Evolutionary conservation across 495 filamentous ascomycete species (phyloP).

Genomic region (Thozetella sp.): DNA sequence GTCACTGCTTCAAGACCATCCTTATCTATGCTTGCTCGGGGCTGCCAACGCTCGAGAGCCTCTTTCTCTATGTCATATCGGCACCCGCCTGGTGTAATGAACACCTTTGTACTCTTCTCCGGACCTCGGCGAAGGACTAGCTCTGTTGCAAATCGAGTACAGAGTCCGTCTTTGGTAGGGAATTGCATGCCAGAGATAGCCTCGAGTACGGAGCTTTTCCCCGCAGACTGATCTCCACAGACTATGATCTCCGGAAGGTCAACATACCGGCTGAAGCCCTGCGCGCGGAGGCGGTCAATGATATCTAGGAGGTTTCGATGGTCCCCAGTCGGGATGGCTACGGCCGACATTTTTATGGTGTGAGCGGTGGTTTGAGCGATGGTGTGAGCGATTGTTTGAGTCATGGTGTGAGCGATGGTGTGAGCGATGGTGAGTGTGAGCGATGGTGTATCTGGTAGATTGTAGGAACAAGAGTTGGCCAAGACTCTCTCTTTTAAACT

Average conservation of each 20-base stretch:
- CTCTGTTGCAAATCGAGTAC: slow-evolving; percentile 69
- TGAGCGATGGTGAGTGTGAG: no score
- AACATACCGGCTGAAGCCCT: slow-evolving; percentile 56
- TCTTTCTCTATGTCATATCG: slow-evolving; percentile 19
- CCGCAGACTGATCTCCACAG: slow-evolving; percentile 69
- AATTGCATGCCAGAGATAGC: slow-evolving; percentile 73
- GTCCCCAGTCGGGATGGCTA: slow-evolving; percentile 13
- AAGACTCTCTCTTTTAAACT: background rate
- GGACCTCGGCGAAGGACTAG: slow-evolving; percentile 50
- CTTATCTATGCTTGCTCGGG: slow-evolving; percentile 16
- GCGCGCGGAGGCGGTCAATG: slow-evolving; percentile 57
- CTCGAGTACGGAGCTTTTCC: slow-evolving; percentile 75
- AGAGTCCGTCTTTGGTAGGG: slow-evolving; percentile 59
- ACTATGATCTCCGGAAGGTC: slow-evolving; percentile 70
- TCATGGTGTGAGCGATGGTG: no score
- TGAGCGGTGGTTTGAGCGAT: background rate
- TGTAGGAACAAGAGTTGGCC: background rate
- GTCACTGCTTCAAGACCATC: slow-evolving; percentile 27
- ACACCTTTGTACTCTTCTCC: slow-evolving; percentile 35
- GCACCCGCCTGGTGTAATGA: slow-evolving; percentile 40
- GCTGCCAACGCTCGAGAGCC: slow-evolving; percentile 15
- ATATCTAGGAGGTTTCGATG: slow-evolving; percentile 52
- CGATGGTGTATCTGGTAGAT: background rate
- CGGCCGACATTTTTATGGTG: background rate
- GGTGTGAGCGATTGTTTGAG: no score